Base-by-base conservation (phyloP, 2,329 filamentous ascomycete species). In the Lasiodiplodia sp. region DNA sequence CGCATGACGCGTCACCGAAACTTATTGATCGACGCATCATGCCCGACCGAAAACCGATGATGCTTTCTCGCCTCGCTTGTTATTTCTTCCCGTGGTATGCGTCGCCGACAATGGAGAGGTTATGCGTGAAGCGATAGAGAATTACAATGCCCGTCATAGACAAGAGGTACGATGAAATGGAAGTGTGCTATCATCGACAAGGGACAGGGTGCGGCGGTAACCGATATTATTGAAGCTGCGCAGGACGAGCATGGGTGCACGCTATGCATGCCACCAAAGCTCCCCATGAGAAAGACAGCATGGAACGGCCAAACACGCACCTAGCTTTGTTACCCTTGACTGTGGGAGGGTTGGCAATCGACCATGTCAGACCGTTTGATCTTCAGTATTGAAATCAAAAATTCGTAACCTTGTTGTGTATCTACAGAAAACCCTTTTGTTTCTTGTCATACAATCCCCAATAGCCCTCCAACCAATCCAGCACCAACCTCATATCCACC, bases 401-500 rank as follows among this genome's bases (percentile, higher is more conserved):
- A 18, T 56, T 31, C 52, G 28, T 16, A n/a, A 56, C 28, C 52
- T 56, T 56, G 34, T 56, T n/a, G 2, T 34, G 16, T 56, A 57
- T 57, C 31, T 57, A 38, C 18, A 23, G 21, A 38, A 38, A 28
- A 14, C 23, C 34, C 34, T n/a, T 28, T 37, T 18, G 31, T 57
- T 57, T 38, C 37, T 37, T 38, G 55, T 23, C 37, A 34, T 38
- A 57, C 55, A 57, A 28, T 14, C 25, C 52, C 23, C 16, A 31
- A 31, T 34, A 18, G 21, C 21, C 51, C 7, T 3, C 11, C 18
- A 44, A 44, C 21, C 56, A 38, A 28, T 31, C 18, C 57, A 60
- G 7, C 18, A 21, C 38, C 44, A 21, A 38, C n/a, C n/a, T 37
- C 55, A 58, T 34, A 56, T 37, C 57, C 56, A 58, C n/a, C 37